Base-by-base conservation (phyloP, 305 asterid genomes). In the Fraxinus velutina region DNA sequence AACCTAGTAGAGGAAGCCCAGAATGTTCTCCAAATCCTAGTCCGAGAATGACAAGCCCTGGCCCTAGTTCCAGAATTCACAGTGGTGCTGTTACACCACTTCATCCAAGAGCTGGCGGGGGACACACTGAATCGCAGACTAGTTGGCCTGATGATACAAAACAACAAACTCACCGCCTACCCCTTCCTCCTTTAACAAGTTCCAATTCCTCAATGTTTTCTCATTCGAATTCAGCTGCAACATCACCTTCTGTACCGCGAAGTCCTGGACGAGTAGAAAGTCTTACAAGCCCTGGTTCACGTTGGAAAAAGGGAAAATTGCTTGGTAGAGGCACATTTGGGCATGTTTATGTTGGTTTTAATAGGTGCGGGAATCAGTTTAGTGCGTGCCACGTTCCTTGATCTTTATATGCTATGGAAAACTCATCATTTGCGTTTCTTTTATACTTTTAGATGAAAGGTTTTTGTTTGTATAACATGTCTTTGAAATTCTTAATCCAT, bases 321-420 rank as follows among this genome's bases (percentile, higher is more conserved):
- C 93, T 96, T 29, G 98, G 98, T 57, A 90, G 97, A 79, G 99
- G 99, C 89, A 90, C 98, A 85, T 93, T 92, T 86, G 98, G 99
- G 79, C 98, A 92, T 82, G 97, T 96, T 73, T 96, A 93, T 86
- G 92, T 91, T 85, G 99, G 99, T 81, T 96, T 96, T 88, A 96
- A 96, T 82, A 94, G 98, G 99, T 96, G 83, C 10, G 86, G 4
- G 33, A 36, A 73, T 83, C 84, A 78, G 83, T 79, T 74, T 37
- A 79, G 81, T 50, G 72, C 9, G 10, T 15, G 75, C 37, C 21
- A 70, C 39, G 30, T 37, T 62, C 68, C 50, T 66, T 77, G 60
- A 57, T 29, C 75, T 81, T 80, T 29, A 12, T 64, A 70, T 70
- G 75, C 13, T 12, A 70, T 15, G 17, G 75, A 30, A 70, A 15